Evolutionary conservation across 345 rosid genomes (phyloP).

Genomic region (Hirschfeldia incana): DNA sequence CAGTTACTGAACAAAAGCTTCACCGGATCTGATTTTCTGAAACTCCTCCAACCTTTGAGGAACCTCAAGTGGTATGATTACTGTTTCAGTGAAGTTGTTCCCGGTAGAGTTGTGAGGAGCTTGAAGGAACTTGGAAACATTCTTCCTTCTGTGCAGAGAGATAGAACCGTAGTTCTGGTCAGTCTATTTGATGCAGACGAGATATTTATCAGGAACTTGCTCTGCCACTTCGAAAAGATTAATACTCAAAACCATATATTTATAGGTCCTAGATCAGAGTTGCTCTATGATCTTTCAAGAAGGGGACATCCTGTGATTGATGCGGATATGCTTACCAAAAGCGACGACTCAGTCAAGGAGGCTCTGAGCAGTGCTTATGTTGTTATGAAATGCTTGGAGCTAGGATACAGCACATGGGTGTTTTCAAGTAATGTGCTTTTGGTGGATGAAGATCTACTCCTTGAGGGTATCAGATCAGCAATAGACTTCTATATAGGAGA

Average conservation of each 20-base stretch:
- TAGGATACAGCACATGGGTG: slow-evolving; percentile 53
- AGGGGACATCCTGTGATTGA: slow-evolving; percentile 86
- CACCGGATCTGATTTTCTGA: slow-evolving; percentile 43
- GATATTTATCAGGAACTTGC: slow-evolving; percentile 56
- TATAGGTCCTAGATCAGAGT: slow-evolving; percentile 57
- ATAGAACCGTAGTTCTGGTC: slow-evolving; percentile 54
- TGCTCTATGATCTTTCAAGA: slow-evolving; percentile 73
- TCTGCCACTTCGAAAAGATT: slow-evolving; percentile 82
- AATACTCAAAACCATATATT: slow-evolving; percentile 58
- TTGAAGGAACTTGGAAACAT: slow-evolving; percentile 60
- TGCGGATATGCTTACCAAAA: slow-evolving; percentile 42
- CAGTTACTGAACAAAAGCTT: slow-evolving; percentile 54
- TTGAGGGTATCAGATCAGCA: slow-evolving; percentile 33
- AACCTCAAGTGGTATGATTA: slow-evolving; percentile 86
- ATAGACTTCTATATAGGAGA: slow-evolving; percentile 43
- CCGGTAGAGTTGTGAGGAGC: slow-evolving; percentile 64
- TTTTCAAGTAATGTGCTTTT: slow-evolving; percentile 55
- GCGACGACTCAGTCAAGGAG: slow-evolving; percentile 16
- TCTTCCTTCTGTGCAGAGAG: slow-evolving; percentile 64
- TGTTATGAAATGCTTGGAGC: slow-evolving; percentile 62
- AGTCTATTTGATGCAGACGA: slow-evolving; percentile 58
- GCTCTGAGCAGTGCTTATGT: slow-evolving; percentile 51
- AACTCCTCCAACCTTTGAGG: slow-evolving; percentile 59
- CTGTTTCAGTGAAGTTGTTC: slow-evolving; percentile 81
- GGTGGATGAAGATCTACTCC: slow-evolving; percentile 35